phyloP scores from a whole-genome alignment of 139 green algal genomes.

The Pseudopediastrum boryanum region DNA sequence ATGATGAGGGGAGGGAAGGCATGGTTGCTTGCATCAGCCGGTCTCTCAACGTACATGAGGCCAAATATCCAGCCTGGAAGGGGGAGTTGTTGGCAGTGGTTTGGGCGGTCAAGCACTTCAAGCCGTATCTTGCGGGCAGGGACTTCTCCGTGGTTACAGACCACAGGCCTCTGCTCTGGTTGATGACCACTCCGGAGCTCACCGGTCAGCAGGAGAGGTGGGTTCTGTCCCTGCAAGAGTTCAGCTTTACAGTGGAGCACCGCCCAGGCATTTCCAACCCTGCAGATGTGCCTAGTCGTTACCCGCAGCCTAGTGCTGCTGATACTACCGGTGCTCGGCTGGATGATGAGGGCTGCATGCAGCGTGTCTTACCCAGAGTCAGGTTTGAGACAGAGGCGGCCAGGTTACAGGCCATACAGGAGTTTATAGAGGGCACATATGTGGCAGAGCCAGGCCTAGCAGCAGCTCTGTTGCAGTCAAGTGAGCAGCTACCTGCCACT shows the following conservation, averaged over 20 bases:
- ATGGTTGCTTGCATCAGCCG: conserved; percentile 43
- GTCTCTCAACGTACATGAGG: conserved; percentile 37
- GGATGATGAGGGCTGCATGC: background rate
- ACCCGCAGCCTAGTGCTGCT: background rate
- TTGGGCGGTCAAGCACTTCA: conserved; percentile 28
- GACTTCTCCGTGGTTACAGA: conserved; percentile 44
- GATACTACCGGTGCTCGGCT: background rate
- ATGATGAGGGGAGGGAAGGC: conserved; percentile 33
- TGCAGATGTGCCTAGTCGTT: conserved; percentile 6
- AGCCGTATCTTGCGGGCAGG: conserved; percentile 27
- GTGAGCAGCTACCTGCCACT: background rate
- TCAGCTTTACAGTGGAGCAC: conserved; percentile 24
- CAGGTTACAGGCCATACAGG: background rate
- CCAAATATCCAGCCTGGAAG: conserved; percentile 20
- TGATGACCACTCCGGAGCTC: conserved; percentile 22
- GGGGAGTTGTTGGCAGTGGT: conserved; percentile 46
- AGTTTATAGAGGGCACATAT: background rate
- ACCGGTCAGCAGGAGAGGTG: conserved; percentile 40
- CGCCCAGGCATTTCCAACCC: conserved; percentile 10
- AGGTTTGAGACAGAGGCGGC: background rate
- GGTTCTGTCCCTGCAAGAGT: conserved; percentile 37
- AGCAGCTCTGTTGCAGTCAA: background rate
- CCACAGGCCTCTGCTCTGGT: conserved; percentile 40
- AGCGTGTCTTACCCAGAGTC: background rate
- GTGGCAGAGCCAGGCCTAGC: too few species aligned